These are phyloP conservation scores for Leccinum variicolor DNA, from an alignment of 768 basidiomycete genomes.

Conservation along the genomic window DNA sequence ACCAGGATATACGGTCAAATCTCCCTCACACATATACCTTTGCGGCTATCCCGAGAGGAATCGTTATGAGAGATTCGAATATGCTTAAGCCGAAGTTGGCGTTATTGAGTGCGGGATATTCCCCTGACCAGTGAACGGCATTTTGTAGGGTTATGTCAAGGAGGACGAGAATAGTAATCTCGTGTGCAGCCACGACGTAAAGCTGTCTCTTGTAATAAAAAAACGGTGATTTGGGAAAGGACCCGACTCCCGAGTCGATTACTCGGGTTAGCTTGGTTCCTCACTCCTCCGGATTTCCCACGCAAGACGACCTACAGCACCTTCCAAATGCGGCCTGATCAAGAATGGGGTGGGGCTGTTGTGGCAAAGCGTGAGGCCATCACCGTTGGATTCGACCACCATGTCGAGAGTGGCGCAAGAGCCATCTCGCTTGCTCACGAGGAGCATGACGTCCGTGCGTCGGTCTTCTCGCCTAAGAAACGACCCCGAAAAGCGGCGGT, in stretches of 20 bases:
- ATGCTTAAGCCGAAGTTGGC: background rate
- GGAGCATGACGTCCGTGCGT: conserved; percentile 24
- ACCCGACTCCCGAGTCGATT: background rate
- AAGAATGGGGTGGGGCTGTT: background rate
- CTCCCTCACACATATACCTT: background rate
- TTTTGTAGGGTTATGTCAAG: background rate
- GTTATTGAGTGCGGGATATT: background rate
- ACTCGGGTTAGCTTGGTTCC: background rate
- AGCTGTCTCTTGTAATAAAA: background rate
- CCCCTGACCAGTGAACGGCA: background rate
- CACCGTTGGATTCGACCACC: background rate
- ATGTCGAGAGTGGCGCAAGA: conserved; percentile 20
- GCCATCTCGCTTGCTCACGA: conserved; percentile 17
- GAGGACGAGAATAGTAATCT: background rate
- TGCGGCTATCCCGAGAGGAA: background rate
- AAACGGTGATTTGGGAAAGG: background rate
- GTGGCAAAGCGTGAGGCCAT: background rate
- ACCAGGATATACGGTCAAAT: background rate
- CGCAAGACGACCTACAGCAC: conserved; percentile 24
- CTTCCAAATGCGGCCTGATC: conserved; percentile 28
- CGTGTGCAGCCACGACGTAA: background rate
- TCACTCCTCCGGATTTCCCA: conserved; percentile 14
- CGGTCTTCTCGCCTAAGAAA: conserved; percentile 23
- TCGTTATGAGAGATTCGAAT: background rate
- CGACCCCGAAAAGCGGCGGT: background rate